Evolutionary conservation across 2,329 filamentous ascomycete genomes (phyloP).

Genomic region (Claviceps capensis): DNA sequence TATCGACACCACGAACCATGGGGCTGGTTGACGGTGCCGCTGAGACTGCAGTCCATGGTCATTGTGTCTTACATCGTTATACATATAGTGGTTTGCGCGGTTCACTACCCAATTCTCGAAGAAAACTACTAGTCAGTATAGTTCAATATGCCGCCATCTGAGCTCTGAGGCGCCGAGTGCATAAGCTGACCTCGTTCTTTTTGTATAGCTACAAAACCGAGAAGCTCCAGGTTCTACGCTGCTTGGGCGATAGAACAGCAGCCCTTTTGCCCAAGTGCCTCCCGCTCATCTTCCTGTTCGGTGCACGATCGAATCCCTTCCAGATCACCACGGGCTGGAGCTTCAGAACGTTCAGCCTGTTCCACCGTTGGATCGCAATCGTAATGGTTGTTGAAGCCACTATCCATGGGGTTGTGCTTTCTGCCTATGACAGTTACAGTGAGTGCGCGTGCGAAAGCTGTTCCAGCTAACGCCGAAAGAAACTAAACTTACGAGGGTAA

Average conservation of each 20-base stretch:
- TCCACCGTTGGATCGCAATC: constrained; percentile 48
- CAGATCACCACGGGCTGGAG: constrained; percentile 51
- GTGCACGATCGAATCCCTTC: constrained; percentile 46
- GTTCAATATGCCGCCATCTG: too few relatives aligned
- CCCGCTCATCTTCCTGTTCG: constrained; percentile 47
- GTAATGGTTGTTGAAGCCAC: constrained; percentile 43
- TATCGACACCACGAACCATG: background rate
- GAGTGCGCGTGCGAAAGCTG: background rate
- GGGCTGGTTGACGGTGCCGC: background rate
- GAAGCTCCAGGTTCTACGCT: constrained; percentile 26
- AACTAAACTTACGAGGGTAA: background rate
- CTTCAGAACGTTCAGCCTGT: constrained; percentile 46
- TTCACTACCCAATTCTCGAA: constrained; percentile 17
- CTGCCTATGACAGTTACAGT: constrained; percentile 9
- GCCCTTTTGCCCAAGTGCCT: constrained; percentile 45
- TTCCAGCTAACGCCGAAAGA: background rate
- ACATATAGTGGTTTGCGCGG: constrained; percentile 16
- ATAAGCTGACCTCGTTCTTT: background rate
- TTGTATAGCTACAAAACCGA: constrained; percentile 15
- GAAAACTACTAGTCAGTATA: constrained; percentile 18
- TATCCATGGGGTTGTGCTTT: constrained; percentile 27
- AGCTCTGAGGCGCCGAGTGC: background rate
- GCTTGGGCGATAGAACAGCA: constrained; percentile 43
- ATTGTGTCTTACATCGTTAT: constrained; percentile 19
- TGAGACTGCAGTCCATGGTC: constrained; percentile 3